These are phyloP conservation scores for Nitzschia inconspicua DNA, from an alignment of 108 stramenopile genomes.

Conservation along the genomic window DNA sequence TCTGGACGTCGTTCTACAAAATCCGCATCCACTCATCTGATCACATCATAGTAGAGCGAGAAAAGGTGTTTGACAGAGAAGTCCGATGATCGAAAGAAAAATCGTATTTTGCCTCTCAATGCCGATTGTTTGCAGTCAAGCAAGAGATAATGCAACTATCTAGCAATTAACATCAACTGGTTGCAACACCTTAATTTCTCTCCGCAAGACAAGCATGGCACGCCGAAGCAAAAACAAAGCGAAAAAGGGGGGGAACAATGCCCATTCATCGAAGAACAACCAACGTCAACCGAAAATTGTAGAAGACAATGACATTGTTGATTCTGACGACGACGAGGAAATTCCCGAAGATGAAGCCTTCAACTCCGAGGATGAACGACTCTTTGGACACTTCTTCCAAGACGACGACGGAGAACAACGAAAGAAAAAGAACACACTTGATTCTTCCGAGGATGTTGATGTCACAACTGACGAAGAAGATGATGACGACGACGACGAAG, in stretches of 20 bases:
- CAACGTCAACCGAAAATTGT: conserved; percentile 30
- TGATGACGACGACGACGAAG: conserved; percentile 32
- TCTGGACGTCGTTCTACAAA: too few relatives aligned
- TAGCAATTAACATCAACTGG: too few relatives aligned
- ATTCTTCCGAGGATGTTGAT: conserved; percentile 7
- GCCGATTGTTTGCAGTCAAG: too few relatives aligned
- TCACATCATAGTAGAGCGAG: too few relatives aligned
- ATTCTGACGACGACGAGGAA: conserved; percentile 77
- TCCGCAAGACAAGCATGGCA: conserved; percentile 14
- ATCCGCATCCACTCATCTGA: too few relatives aligned
- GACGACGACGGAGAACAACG: background rate
- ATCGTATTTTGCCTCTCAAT: too few relatives aligned
- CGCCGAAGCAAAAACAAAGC: conserved; percentile 15
- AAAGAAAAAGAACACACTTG: background rate
- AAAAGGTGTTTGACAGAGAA: too few relatives aligned
- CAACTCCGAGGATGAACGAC: conserved; percentile 83
- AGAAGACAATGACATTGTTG: conserved; percentile 39
- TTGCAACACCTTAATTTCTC: too few relatives aligned
- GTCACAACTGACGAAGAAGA: conserved; percentile 40
- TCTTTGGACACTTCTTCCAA: conserved; percentile 71
- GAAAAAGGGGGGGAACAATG: background rate
- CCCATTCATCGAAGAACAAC: background rate
- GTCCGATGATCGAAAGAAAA: too few relatives aligned
- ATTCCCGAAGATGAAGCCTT: conserved; percentile 84
- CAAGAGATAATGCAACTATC: too few relatives aligned